Percentiles rank a stretch among this genome's conserved stretches.
Evolutionary conservation across 2,329 filamentous ascomycete species (phyloP).

Genomic region (Penicillium sp.): DNA sequence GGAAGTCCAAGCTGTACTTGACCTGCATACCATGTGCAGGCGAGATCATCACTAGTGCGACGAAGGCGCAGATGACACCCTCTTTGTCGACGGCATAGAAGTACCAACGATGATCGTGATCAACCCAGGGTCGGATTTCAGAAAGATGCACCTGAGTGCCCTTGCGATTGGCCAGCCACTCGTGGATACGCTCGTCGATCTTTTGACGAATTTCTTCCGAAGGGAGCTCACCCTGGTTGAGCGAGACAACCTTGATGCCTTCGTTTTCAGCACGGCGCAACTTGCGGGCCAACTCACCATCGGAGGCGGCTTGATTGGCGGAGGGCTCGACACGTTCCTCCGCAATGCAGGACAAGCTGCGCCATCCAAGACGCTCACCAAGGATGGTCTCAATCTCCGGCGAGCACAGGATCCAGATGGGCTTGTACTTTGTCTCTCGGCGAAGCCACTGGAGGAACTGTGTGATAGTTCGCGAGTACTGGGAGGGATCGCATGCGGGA

Average conservation of each 20-base stretch:
- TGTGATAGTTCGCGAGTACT: constrained; percentile 67
- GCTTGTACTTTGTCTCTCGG: constrained; percentile 65
- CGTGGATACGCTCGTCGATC: constrained; percentile 65
- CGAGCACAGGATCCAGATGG: constrained; percentile 85
- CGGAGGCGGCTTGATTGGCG: constrained; percentile 61
- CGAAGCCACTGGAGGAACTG: constrained; percentile 71
- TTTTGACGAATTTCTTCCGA: constrained; percentile 62
- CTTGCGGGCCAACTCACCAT: constrained; percentile 65
- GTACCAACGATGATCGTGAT: constrained; percentile 76
- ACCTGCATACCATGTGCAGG: constrained; percentile 84
- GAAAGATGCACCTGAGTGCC: constrained; percentile 85
- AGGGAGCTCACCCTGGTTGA: constrained; percentile 58
- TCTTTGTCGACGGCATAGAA: constrained; percentile 70
- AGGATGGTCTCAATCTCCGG: constrained; percentile 72
- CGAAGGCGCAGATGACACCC: constrained; percentile 66
- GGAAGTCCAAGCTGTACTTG: constrained; percentile 95
- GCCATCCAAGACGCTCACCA: constrained; percentile 75
- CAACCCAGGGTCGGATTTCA: constrained; percentile 82
- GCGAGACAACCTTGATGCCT: constrained; percentile 71
- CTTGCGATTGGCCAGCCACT: constrained; percentile 75
- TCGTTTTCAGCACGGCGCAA: constrained; percentile 74
- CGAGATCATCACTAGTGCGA: constrained; percentile 75
- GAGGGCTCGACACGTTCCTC: constrained; percentile 78
- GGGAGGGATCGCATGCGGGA: constrained; percentile 72
- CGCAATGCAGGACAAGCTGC: constrained; percentile 78